Evolutionary conservation across 2,329 filamentous ascomycete genomes (phyloP), one percentile per base, ranked within the genome.

Genomic region (Sclerotiophoma versabilis): DNA sequence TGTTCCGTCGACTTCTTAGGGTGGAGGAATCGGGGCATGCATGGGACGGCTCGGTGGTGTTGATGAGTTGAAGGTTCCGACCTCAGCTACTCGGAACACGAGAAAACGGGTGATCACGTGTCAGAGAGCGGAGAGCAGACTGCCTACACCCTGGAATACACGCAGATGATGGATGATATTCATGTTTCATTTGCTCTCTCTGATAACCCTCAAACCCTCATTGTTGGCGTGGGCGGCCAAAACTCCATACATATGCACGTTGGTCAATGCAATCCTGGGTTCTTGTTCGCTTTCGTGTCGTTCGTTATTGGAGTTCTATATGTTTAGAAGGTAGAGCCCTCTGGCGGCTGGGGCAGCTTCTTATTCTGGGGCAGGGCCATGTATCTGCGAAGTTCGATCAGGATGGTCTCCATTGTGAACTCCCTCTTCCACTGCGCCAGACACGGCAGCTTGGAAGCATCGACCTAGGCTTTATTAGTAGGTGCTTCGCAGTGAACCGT

Each of bases 321-420:
- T 17, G 14, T 42, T 47, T 66, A 74, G 65, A 83, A 89, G 26
- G 79, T 88, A 25, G 90, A 87, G 54, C 92, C 93, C 79, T 99
- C 95, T 4, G 91, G 85, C 33, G 95, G 95, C 76, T 99, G 95
- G 11, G 92, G 90, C 25, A 97, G 86, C 80, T 98, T 98, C 85
- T 97, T 97, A 80, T 98, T 90, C 64, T 87, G 83, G 22, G 90
- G 87, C 55, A 93, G 85, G 25, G 93, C 93, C 95, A 99, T 98
- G 75, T 91, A 96, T 77, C 93, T 96, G 80, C 91, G 84, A 55
- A 96, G 81, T 75, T 96, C 92, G 60, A 95, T 91, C 62, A 96
- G 80, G 49, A 96, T 87, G 1, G 91, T 96, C 81, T 98, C 93
- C 91, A 96, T 96, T 27, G 92, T 96, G 73, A 92, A 95, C 39